These are phyloP conservation scores for Exophiala aquamarina DNA, from an alignment of 2,329 filamentous ascomycete genomes.

Conservation along the genomic window DNA sequence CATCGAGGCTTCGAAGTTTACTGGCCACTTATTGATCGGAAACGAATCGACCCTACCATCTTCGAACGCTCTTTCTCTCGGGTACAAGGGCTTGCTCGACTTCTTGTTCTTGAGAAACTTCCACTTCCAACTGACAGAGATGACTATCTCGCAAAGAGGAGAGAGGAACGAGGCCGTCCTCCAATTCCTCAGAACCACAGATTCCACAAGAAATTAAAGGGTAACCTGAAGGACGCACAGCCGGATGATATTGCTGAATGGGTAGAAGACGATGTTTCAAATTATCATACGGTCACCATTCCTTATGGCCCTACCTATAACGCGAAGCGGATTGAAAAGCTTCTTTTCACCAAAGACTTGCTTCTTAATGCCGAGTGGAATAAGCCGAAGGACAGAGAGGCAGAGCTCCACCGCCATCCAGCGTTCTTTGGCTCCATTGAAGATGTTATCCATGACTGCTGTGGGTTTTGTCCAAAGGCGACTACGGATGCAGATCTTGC, in stretches of 20 bases:
- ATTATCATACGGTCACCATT: slow-evolving; percentile 70
- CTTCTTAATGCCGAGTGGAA: slow-evolving; percentile 80
- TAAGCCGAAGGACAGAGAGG: slow-evolving; percentile 68
- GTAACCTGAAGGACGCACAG: slow-evolving; percentile 74
- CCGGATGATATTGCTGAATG: slow-evolving; percentile 84
- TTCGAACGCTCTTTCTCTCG: slow-evolving; percentile 78
- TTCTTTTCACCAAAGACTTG: slow-evolving; percentile 78
- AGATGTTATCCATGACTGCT: slow-evolving; percentile 78
- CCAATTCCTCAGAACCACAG: slow-evolving; percentile 42
- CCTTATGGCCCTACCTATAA: slow-evolving; percentile 40
- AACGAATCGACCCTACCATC: slow-evolving; percentile 79
- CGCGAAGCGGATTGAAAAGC: slow-evolving; percentile 68
- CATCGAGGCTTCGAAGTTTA: slow-evolving; percentile 82
- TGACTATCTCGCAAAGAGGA: slow-evolving; percentile 67
- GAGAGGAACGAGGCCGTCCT: slow-evolving; percentile 71
- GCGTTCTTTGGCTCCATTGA: slow-evolving; percentile 77
- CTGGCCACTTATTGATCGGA: slow-evolving; percentile 72
- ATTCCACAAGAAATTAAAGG: slow-evolving; percentile 46
- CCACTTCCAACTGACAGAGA: slow-evolving; percentile 70
- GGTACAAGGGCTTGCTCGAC: slow-evolving; percentile 73
- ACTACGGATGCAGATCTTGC: slow-evolving; percentile 70
- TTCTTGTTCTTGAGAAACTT: slow-evolving; percentile 76
- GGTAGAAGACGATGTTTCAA: slow-evolving; percentile 73
- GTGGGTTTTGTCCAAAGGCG: slow-evolving; percentile 72
- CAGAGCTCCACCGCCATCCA: slow-evolving; percentile 79